These are phyloP conservation scores for Piper betle DNA, from an alignment of 164 flowering plant species.

Conservation along the genomic window DNA sequence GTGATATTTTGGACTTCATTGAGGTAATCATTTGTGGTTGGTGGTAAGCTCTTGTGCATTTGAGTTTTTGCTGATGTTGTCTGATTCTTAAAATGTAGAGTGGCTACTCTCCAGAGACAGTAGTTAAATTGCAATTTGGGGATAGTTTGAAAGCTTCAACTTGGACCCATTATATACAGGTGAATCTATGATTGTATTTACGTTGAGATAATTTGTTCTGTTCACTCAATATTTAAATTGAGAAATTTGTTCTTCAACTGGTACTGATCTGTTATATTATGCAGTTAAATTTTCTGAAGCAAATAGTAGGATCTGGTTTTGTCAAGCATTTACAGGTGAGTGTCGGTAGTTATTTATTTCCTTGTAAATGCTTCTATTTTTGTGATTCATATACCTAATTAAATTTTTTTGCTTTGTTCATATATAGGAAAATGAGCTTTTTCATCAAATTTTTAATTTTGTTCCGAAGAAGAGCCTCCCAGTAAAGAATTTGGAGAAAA, in stretches of 20 bases:
- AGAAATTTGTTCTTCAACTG: neutral
- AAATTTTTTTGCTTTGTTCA: neutral
- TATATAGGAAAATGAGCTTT: conserved; percentile 68
- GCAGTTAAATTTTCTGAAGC: conserved; percentile 84
- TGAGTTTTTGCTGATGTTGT: neutral
- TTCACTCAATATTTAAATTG: neutral
- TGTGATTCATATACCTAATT: too few species aligned
- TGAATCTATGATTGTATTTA: conserved; percentile 7
- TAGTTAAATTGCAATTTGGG: conserved; percentile 46
- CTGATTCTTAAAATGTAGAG: conserved; percentile 24
- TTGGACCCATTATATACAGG: conserved; percentile 77
- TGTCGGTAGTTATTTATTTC: neutral
- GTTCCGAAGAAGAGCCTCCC: conserved; percentile 32
- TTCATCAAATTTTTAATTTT: conserved; percentile 68
- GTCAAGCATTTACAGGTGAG: conserved; percentile 89
- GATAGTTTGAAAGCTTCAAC: conserved; percentile 46
- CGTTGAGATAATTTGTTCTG: too few species aligned
- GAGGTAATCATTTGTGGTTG: conserved; percentile 31
- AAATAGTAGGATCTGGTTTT: conserved; percentile 77
- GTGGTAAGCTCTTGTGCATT: neutral
- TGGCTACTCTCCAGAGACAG: conserved; percentile 56
- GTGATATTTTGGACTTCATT: conserved; percentile 58
- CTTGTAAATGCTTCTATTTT: too few species aligned
- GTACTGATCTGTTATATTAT: conserved; percentile 1
- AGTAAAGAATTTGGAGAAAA: neutral